Conservation (phyloP, 2,329 filamentous ascomycete genomes). For the Ilyonectria robusta region DNA sequence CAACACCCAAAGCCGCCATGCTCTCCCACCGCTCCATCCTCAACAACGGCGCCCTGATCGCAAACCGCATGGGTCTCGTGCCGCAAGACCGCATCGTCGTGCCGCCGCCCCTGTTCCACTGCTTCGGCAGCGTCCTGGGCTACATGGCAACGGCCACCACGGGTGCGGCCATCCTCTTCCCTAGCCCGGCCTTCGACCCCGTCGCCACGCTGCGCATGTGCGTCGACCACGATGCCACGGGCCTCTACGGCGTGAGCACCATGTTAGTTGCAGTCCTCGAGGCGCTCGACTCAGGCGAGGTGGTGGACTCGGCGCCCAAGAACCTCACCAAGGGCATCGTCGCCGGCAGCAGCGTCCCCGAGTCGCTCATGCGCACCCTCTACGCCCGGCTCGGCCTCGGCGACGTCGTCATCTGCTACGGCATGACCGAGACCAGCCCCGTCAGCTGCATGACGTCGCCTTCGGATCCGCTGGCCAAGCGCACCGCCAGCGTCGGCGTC, state of each 20-base stretch:
- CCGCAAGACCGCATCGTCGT: conserved; percentile 84
- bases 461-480: conserved; percentile 78
- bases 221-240: conserved; percentile 68
- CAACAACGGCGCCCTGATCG: conserved; percentile 92
- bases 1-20: conserved; percentile 91
- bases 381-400: conserved; percentile 81
- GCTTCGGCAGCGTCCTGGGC: conserved; percentile 93
- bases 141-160: conserved; percentile 93
- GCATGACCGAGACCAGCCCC: conserved; percentile 92
- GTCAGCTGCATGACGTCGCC: conserved; percentile 88
- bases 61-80: conserved; percentile 85
- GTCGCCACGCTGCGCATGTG: conserved; percentile 75
- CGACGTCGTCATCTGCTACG: conserved; percentile 94
- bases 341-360: conserved; percentile 88
- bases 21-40: conserved; percentile 88
- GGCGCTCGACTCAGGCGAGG: conserved; percentile 68
- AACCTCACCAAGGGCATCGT: conserved; percentile 89
- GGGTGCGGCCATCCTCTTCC: conserved; percentile 86
- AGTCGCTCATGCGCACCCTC: conserved; percentile 83
- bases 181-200: conserved; percentile 89
- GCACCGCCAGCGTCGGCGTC: conserved; percentile 83
- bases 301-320: conserved; percentile 39
- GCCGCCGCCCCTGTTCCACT: conserved; percentile 89
- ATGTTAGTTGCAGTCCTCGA: conserved; percentile 95
- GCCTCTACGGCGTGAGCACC: conserved; percentile 90